Conservation (phyloP, 768 basidiomycete species). For the Boletellus ananas region DNA sequence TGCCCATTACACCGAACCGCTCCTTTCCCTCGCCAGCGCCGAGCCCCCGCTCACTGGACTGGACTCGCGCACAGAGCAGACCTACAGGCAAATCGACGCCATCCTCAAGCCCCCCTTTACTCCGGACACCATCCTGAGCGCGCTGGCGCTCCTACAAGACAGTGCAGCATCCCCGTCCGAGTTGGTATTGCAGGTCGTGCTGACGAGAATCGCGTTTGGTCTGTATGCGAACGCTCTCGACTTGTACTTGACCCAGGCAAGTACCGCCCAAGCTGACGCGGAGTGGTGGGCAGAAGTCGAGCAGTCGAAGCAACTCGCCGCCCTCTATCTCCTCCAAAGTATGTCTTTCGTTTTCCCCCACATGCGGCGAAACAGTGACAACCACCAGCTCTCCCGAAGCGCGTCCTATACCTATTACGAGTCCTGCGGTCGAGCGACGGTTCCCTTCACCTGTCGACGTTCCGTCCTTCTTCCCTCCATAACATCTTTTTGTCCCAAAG, state of each 20-base stretch:
- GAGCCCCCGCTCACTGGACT: constrained; percentile 6
- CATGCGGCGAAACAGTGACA: constrained; percentile 2
- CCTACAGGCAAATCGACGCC: constrained; percentile 14
- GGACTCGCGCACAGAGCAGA: constrained; percentile 8
- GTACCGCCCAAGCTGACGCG: constrained; percentile 67
- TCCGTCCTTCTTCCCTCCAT: constrained; percentile 47
- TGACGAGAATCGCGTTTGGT: constrained; percentile 48
- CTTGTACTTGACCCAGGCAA: constrained; percentile 60
- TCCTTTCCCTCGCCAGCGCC: constrained; percentile 17
- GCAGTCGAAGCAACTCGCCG: constrained; percentile 51
- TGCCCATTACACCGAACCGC: constrained; percentile 25
- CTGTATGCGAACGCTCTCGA: constrained; percentile 68
- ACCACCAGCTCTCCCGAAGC: constrained; percentile 25
- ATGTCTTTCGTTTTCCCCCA: constrained; percentile 23
- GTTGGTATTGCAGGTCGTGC: constrained; percentile 33
- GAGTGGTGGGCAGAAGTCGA: constrained; percentile 83
- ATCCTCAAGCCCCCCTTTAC: constrained; percentile 22
- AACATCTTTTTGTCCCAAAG: constrained; percentile 45
- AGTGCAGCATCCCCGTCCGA: constrained; percentile 7
- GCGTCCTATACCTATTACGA: constrained; percentile 33
- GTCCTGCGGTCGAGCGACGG: constrained; percentile 42
- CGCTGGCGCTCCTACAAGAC: constrained; percentile 14
- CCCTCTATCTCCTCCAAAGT: constrained; percentile 79
- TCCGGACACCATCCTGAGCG: constrained; percentile 14
- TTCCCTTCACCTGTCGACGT: constrained; percentile 43